Conservation (phyloP, 2,329 filamentous ascomycete species). For the Botrytis pseudocinerea region DNA sequence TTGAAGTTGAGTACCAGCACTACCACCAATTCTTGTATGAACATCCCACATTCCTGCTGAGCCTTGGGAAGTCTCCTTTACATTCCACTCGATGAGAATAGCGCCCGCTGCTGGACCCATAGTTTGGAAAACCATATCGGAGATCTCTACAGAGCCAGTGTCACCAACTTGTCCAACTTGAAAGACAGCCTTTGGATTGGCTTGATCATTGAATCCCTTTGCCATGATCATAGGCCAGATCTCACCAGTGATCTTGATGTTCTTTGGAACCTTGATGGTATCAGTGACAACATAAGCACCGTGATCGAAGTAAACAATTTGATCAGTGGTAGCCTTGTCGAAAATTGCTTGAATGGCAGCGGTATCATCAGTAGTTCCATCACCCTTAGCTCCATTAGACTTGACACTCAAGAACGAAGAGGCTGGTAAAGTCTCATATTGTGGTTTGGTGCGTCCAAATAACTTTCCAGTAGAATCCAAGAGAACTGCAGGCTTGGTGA, state of each 20-base stretch:
- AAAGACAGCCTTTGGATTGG: conserved; percentile 80
- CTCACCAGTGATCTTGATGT: conserved; percentile 86
- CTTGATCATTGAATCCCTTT: conserved; percentile 74
- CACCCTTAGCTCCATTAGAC: conserved; percentile 78
- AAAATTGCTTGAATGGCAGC: conserved; percentile 78
- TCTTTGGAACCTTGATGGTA: conserved; percentile 72
- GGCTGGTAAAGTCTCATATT: conserved; percentile 71
- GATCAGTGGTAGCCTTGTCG: conserved; percentile 61
- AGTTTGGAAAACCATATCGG: conserved; percentile 83
- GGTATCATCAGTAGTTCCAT: conserved; percentile 86
- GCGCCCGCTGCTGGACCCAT: conserved; percentile 78
- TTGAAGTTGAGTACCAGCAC: conserved; percentile 76
- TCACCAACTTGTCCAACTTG: conserved; percentile 79
- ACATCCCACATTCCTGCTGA: conserved; percentile 87
- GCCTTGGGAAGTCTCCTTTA: conserved; percentile 66
- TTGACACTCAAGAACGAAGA: conserved; percentile 81
- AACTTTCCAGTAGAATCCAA: conserved; percentile 65
- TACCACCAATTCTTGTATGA: conserved; percentile 91
- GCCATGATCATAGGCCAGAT: conserved; percentile 91
- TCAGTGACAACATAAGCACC: conserved; percentile 65
- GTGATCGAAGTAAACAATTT: conserved; percentile 74
- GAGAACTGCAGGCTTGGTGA: conserved; percentile 65
- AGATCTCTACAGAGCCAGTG: conserved; percentile 79
- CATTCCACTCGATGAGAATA: conserved; percentile 90
- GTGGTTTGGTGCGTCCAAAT: conserved; percentile 84